Evolutionary conservation across 2,329 filamentous ascomycete genomes (phyloP).

Genomic region (Aspergillus tamarii): DNA sequence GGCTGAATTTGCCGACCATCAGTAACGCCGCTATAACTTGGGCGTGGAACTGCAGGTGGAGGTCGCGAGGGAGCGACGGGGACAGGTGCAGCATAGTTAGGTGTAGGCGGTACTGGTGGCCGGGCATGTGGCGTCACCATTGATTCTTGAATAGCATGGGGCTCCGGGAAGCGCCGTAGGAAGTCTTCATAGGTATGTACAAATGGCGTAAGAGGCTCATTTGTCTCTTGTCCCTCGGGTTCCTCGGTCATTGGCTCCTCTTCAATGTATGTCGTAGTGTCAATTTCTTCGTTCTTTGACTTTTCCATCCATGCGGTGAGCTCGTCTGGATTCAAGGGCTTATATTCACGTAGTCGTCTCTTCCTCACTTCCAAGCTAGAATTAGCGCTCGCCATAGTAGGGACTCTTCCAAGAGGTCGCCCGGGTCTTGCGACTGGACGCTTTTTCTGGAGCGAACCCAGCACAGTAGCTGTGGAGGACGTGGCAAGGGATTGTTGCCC

Average conservation of each 20-base stretch:
- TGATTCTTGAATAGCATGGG: conserved; percentile 62
- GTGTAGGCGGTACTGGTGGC: conserved; percentile 31
- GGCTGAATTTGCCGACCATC: conserved; percentile 58
- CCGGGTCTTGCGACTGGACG: conserved; percentile 41
- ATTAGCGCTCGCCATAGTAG: conserved; percentile 54
- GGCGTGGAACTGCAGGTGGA: conserved; percentile 67
- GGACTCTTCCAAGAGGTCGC: conserved; percentile 56
- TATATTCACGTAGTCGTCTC: conserved; percentile 61
- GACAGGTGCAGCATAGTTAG: conserved; percentile 48
- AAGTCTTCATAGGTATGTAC: conserved; percentile 81
- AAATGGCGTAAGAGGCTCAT: conserved; percentile 55
- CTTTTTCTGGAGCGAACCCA: conserved; percentile 48
- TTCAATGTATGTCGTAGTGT: conserved; percentile 42
- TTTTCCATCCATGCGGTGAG: conserved; percentile 78
- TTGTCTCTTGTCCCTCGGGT: conserved; percentile 47
- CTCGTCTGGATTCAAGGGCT: conserved; percentile 78
- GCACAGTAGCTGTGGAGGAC: conserved; percentile 57
- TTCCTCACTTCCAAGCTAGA: conserved; percentile 59
- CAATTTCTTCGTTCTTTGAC: conserved; percentile 68
- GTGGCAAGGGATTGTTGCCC: conserved; percentile 67
- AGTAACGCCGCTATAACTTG: conserved; percentile 80
- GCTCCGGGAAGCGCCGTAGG: conserved; percentile 75
- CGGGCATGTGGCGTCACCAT: conserved; percentile 52
- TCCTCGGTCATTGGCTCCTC: conserved; percentile 45
- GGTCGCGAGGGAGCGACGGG: conserved; percentile 66